These are phyloP conservation scores for Blattamonas nauphoetae DNA, from an alignment of 78 protist genomes.

Conservation along the genomic window DNA sequence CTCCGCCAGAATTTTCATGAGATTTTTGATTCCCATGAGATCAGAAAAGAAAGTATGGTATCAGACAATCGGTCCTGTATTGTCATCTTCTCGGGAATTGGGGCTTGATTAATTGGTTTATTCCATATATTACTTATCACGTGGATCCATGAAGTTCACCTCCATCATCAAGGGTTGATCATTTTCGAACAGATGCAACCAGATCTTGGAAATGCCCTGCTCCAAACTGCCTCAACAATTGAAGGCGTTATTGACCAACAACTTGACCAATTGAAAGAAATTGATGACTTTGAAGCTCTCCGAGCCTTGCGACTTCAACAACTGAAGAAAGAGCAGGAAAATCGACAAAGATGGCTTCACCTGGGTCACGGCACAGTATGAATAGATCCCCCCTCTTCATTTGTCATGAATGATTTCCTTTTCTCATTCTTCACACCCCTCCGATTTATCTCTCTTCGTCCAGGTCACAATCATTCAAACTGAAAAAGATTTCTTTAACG, in stretches of 20 bases:
- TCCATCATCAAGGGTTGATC: too few relatives aligned
- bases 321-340: background rate
- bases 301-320: background rate
- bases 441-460: background rate
- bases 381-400: background rate
- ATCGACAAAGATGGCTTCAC: background rate
- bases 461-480: background rate
- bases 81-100: too few relatives aligned
- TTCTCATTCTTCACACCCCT: background rate
- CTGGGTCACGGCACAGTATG: background rate
- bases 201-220: background rate
- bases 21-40: conserved; percentile 82
- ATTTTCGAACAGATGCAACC: too few relatives aligned
- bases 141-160: too few relatives aligned
- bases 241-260: background rate
- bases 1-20: conserved; percentile 65
- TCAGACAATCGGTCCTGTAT: too few relatives aligned
- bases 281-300: background rate
- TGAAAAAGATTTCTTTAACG: background rate
- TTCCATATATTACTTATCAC: too few relatives aligned
- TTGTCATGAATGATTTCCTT: background rate
- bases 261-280: background rate
- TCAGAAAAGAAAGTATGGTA: background rate
- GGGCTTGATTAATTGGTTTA: too few relatives aligned
- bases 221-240: background rate